phyloP scores from a whole-genome alignment of 2,329 filamentous ascomycete genomes.

The Chaetoscypha palmicola region DNA sequence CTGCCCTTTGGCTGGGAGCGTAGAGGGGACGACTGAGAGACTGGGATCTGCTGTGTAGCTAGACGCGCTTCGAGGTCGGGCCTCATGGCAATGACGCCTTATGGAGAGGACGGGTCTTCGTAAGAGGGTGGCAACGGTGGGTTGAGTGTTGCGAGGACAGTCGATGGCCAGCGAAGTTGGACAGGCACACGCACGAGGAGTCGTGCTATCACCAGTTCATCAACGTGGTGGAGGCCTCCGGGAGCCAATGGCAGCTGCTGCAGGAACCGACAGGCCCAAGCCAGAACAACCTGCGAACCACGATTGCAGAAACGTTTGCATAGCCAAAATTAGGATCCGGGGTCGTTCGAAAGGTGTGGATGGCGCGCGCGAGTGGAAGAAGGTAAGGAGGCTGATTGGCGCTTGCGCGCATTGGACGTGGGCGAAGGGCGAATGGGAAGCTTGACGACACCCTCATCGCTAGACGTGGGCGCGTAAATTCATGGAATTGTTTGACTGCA shows the following conservation, averaged over 20 bases:
- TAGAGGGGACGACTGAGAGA: constrained; percentile 7
- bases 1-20: constrained; percentile 11
- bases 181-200: constrained; percentile 1
- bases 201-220: constrained; percentile 2
- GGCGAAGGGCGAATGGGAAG: constrained; percentile 1
- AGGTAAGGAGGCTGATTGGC: constrained; percentile 3
- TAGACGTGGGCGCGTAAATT: constrained; percentile 4
- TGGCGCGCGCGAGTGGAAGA: constrained; percentile 10
- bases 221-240: neutral
- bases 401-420: constrained; percentile 2
- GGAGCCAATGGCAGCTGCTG: constrained; percentile 5
- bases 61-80: constrained; percentile 12
- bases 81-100: constrained; percentile 1
- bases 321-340: constrained; percentile 8
- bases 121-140: neutral
- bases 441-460: neutral
- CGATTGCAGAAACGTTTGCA: constrained; percentile 3
- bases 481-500: constrained; percentile 4
- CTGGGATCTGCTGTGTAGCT: constrained; percentile 6
- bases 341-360: constrained; percentile 5
- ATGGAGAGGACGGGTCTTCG: neutral
- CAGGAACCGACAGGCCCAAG: neutral
- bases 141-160: neutral
- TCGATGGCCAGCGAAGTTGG: neutral
- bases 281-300: constrained; percentile 5